Percentiles rank a stretch among this genome's conserved stretches.
Evolutionary conservation across 176 grass and related monocot species (phyloP).

Genomic region (Alloteropsis semialata): DNA sequence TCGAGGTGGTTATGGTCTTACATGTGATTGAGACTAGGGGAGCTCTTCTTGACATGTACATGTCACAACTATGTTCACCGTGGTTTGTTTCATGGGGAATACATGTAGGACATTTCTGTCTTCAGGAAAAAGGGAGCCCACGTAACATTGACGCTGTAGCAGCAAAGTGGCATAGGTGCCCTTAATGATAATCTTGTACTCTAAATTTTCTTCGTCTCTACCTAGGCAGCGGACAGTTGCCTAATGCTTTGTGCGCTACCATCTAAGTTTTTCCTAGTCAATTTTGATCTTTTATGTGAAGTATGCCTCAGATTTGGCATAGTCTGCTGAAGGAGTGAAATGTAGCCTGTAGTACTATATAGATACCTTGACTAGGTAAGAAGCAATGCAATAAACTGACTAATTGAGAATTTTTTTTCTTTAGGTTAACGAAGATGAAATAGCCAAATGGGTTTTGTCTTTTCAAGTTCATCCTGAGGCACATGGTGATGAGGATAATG

Average conservation of each 20-base stretch:
- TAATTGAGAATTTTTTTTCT: conserved; percentile 18
- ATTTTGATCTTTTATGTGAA: not conserved
- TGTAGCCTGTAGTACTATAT: not conserved
- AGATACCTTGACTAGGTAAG: not conserved
- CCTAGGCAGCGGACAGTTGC: not conserved
- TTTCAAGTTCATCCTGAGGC: conserved; percentile 69
- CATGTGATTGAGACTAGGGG: not conserved
- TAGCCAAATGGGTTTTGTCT: conserved; percentile 75
- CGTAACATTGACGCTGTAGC: not conserved
- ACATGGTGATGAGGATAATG: conserved; percentile 22
- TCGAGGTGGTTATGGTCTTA: not conserved
- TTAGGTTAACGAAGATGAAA: conserved; percentile 79
- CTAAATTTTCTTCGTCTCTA: not conserved
- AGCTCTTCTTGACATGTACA: not conserved
- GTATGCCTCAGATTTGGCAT: not conserved
- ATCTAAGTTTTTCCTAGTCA: not conserved
- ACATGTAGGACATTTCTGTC: not conserved
- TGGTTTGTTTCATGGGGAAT: not conserved
- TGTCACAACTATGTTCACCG: not conserved
- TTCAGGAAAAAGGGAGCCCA: not conserved
- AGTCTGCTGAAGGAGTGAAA: conserved; percentile 4
- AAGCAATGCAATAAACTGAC: not conserved
- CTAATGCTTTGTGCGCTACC: not conserved
- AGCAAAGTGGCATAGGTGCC: not conserved
- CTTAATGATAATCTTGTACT: not conserved